Evolutionary conservation across 2,329 filamentous ascomycete genomes (phyloP).

Genomic region (Exserohilum turcica): DNA sequence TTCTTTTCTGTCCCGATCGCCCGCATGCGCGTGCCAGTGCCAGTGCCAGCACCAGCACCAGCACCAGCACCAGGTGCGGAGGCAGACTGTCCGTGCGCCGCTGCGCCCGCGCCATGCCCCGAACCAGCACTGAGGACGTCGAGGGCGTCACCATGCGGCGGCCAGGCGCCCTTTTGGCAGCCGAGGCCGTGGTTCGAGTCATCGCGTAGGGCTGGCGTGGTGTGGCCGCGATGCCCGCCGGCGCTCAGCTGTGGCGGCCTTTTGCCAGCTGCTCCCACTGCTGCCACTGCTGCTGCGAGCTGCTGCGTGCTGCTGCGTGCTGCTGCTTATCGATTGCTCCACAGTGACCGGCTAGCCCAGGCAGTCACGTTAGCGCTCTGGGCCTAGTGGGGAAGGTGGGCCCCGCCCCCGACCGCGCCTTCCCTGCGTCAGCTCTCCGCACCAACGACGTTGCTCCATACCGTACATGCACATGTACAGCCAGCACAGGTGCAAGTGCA

Average conservation of each 20-base stretch:
- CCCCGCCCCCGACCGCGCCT: slow-evolving; percentile 19
- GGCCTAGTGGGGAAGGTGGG: slow-evolving; percentile 26
- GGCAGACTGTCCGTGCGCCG: slow-evolving; percentile 28
- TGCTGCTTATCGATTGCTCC: slow-evolving; percentile 26
- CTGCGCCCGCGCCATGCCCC: slow-evolving; percentile 6
- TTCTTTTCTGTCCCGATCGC: slow-evolving; percentile 11
- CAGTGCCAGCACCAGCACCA: too few species aligned
- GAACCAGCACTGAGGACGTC: too few species aligned
- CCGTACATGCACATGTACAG: slow-evolving; percentile 2
- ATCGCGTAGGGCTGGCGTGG: slow-evolving; percentile 16
- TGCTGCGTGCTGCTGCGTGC: slow-evolving; percentile 8
- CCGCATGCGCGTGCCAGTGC: slow-evolving; percentile 18
- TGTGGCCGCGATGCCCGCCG: slow-evolving; percentile 2
- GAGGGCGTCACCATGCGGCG: slow-evolving; percentile 12
- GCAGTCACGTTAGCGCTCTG: slow-evolving; percentile 21
- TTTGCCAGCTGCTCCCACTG: too few species aligned
- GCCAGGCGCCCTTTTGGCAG: slow-evolving; percentile 17
- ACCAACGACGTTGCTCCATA: slow-evolving; percentile 20
- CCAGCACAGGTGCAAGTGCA: too few species aligned
- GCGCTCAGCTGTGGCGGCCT: slow-evolving; percentile 4
- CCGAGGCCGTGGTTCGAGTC: slow-evolving; percentile 10
- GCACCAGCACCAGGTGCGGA: slow-evolving; percentile 28
- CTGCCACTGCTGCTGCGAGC: slow-evolving; percentile 9
- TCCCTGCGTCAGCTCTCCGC: slow-evolving; percentile 30
- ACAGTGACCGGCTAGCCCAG: slow-evolving; percentile 27